These are phyloP conservation scores for Taphrina flavorubra DNA, from an alignment of 1,139 yeast genomes.

Conservation along the genomic window DNA sequence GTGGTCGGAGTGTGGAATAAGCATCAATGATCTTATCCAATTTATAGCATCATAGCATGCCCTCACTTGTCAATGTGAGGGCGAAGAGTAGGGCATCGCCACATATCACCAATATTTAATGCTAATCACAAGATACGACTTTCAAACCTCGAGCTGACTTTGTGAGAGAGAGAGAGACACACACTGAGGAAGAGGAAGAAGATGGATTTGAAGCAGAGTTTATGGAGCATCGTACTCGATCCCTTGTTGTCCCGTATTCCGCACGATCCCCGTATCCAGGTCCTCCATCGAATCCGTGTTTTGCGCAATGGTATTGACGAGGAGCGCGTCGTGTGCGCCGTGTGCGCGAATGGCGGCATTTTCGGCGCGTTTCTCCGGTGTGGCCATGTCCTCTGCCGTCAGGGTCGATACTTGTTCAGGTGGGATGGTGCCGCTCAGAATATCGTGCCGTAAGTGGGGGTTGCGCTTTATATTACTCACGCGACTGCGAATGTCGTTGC, in stretches of 20 bases:
- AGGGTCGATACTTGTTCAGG: not conserved
- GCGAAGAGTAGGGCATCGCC: not conserved
- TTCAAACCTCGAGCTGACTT: no score
- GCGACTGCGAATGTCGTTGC: conserved; percentile 28
- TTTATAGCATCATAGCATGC: no score
- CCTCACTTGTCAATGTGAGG: no score
- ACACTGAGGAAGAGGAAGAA: no score
- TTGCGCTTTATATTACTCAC: conserved; percentile 26
- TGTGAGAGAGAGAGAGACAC: no score
- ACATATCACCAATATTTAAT: not conserved
- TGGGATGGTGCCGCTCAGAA: conserved; percentile 4
- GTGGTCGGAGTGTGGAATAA: not conserved
- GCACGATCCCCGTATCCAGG: conserved; percentile 24
- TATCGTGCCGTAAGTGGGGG: conserved; percentile 5
- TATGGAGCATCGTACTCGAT: conserved; percentile 39
- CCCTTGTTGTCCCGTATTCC: conserved; percentile 39
- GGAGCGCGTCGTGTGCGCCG: conserved; percentile 3
- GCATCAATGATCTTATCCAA: not conserved
- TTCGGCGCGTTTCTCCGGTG: conserved; percentile 28
- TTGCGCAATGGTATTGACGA: conserved; percentile 21
- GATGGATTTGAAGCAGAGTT: not conserved
- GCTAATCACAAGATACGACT: not conserved
- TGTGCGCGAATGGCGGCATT: conserved; percentile 31
- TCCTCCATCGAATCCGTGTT: conserved; percentile 3
- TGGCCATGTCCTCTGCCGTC: conserved; percentile 33